These are phyloP conservation scores for Russula griseocarnosa DNA, from an alignment of 768 basidiomycete species.

Conservation along the genomic window DNA sequence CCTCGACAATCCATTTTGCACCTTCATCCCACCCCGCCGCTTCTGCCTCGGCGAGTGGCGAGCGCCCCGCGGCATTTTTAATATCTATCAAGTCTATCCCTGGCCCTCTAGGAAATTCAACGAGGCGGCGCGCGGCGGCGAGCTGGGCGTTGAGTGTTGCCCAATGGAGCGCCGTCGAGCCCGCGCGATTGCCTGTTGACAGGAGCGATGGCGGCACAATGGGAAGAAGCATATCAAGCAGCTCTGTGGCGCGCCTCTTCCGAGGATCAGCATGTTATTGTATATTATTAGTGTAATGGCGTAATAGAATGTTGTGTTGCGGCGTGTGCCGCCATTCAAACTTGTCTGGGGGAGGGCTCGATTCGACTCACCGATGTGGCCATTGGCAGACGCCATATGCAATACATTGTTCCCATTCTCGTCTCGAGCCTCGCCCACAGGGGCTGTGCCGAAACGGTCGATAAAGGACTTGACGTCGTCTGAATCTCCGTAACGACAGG, in stretches of 20 bases:
- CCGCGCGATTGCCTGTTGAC: slow-evolving; percentile 58
- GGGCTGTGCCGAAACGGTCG: slow-evolving; percentile 48
- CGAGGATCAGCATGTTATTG: slow-evolving; percentile 38
- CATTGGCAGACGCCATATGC: slow-evolving; percentile 88
- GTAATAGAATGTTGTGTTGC: neutral
- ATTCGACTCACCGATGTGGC: slow-evolving; percentile 65
- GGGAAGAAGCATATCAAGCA: slow-evolving; percentile 71
- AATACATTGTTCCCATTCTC: slow-evolving; percentile 74
- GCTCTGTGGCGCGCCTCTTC: slow-evolving; percentile 53
- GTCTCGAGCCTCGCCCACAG: slow-evolving; percentile 55
- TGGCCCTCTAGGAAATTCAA: slow-evolving; percentile 53
- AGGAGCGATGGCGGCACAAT: slow-evolving; percentile 51
- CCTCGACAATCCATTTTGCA: slow-evolving; percentile 73
- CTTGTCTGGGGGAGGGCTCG: neutral
- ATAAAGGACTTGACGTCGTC: slow-evolving; percentile 71
- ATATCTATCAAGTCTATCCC: slow-evolving; percentile 69
- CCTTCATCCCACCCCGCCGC: slow-evolving; percentile 79
- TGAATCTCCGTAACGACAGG: slow-evolving; percentile 85
- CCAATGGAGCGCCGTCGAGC: slow-evolving; percentile 90
- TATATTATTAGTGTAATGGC: neutral
- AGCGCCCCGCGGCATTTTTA: slow-evolving; percentile 67
- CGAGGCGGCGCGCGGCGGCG: slow-evolving; percentile 52
- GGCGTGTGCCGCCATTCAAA: neutral
- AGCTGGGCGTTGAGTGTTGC: slow-evolving; percentile 83
- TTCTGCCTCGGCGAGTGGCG: slow-evolving; percentile 81